Conservation (phyloP, 2,329 filamentous ascomycete species). For the Beauveria scarabaeidicola region DNA sequence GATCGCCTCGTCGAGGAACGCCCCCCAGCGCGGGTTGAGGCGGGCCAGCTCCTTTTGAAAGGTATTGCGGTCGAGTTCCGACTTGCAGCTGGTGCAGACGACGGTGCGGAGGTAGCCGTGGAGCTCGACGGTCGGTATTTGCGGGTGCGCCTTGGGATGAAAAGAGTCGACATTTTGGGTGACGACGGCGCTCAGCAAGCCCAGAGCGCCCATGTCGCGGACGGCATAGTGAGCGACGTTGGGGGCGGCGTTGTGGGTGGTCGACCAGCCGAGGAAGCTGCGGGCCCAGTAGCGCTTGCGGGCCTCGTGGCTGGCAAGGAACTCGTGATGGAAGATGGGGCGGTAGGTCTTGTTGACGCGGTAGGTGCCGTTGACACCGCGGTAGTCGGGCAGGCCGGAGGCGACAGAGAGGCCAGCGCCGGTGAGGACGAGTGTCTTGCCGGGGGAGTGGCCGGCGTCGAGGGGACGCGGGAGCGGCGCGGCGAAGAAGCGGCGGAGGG, state of each 20-base stretch:
- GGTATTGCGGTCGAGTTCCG: conserved; percentile 57
- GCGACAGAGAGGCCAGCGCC: conserved; percentile 91
- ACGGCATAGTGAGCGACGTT: conserved; percentile 76
- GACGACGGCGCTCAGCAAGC: conserved; percentile 66
- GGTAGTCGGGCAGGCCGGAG: conserved; percentile 87
- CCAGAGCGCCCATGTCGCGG: conserved; percentile 59
- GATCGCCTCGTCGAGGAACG: conserved; percentile 64
- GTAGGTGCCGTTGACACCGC: conserved; percentile 85
- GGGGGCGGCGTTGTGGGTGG: conserved; percentile 65
- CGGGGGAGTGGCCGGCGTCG: conserved; percentile 11
- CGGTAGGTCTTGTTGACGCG: conserved; percentile 82
- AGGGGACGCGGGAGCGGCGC: conserved; percentile 45
- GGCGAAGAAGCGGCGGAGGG: conserved; percentile 68
- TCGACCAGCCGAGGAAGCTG: conserved; percentile 89
- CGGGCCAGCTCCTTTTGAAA: conserved; percentile 70
- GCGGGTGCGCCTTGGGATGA: conserved; percentile 68
- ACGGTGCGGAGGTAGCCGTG: conserved; percentile 83
- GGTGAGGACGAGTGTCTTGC: conserved; percentile 47
- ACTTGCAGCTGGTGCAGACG: conserved; percentile 71
- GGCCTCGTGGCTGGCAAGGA: conserved; percentile 69
- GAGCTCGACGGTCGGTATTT: conserved; percentile 69
- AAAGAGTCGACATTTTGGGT: conserved; percentile 98
- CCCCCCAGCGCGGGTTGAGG: conserved; percentile 81
- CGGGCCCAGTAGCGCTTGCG: conserved; percentile 93
- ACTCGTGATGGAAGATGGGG: conserved; percentile 91